Conservation (phyloP, 2,329 filamentous ascomycete species). For the Akanthomyces lecanii region DNA sequence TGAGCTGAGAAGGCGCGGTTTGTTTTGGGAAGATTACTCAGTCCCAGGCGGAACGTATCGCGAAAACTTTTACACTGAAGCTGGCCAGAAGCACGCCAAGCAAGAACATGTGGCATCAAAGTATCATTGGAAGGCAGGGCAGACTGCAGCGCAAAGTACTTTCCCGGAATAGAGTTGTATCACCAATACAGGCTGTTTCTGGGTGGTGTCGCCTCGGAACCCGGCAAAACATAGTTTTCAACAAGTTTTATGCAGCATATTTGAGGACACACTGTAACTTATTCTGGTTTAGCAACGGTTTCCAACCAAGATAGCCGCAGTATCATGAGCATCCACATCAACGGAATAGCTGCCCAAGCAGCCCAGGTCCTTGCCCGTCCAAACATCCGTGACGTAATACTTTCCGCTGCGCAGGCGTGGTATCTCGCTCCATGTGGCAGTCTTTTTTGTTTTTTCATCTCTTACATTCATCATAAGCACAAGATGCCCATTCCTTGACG, state of each 20-base stretch:
- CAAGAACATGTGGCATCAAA: constrained; percentile 36
- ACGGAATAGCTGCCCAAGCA: constrained; percentile 27
- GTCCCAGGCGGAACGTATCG: constrained; percentile 38
- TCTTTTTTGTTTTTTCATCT: constrained; percentile 30
- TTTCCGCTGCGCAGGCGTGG: constrained; percentile 32
- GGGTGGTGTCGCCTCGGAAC: no score
- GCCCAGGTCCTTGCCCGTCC: constrained; percentile 40
- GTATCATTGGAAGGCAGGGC: constrained; percentile 35
- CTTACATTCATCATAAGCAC: constrained; percentile 46
- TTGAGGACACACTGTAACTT: no score
- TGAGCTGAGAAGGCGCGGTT: constrained; percentile 53
- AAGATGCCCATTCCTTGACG: constrained; percentile 38
- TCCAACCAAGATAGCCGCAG: constrained; percentile 25
- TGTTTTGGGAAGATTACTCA: constrained; percentile 50
- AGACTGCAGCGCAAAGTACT: background rate
- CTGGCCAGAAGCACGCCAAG: constrained; percentile 24
- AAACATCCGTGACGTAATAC: constrained; percentile 42
- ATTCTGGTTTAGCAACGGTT: background rate
- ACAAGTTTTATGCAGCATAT: no score
- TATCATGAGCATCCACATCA: constrained; percentile 34
- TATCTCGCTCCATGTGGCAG: constrained; percentile 39
- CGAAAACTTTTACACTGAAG: constrained; percentile 3
- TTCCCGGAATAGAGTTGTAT: background rate
- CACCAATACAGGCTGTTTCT: no score
- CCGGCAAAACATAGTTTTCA: no score